Evolutionary conservation across 2,329 filamentous ascomycete genomes (phyloP), one percentile per base, ranked within the genome.

Genomic region (Fusarium proliferatum): DNA sequence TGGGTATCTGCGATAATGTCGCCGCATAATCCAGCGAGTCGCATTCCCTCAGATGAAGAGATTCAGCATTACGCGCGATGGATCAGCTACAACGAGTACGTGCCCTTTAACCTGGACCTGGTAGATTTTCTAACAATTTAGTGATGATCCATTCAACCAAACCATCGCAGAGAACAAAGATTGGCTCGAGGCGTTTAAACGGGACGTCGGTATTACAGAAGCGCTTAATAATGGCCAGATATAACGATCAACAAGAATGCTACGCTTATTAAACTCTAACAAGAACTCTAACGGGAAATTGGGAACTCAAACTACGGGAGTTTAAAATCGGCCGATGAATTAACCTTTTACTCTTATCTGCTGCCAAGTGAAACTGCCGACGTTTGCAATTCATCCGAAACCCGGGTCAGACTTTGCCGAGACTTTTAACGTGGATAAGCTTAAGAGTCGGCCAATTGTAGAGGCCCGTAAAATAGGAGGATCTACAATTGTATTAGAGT

Each of bases 1-100:
- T 78, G 76, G 76, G 75, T 78, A 3, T 64, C 67, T 2, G 75
- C 69, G 3, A 78, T 78, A 16, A 76, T 78, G 67, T 78, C 77
- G 0, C 71, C 77, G 0, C 72, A 78, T 13, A 78, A 78, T 4
- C 77, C 77, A 1, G 70, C 73, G 1, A 71, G 67, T 26, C 65
- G 77, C 6, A 57, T 78, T 0, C 77, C 77, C 2, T 69, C 74
- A 1, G 77, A 78, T 11, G 68, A 76, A 30, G 77, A 78, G 46
- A 77, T 78, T 12, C 76, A 78, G 4, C 76, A 78, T 36, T 77
- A 78, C n/a, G 76, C 77, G 0, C 67, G 77, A 10, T 78, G 77
- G 74, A 71, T 78, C 5, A 72, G 70, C n/a, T 78, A 75, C 21
- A 76, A 78, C 6, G 75, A 77, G 77, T 78, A 68, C 51, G 76